A percentile compares a stretch with the other conserved stretches of the same genome.
These are phyloP conservation scores for Diaporthe ilicicola DNA, from an alignment of 2,329 filamentous ascomycete species.

Conservation along the genomic window DNA sequence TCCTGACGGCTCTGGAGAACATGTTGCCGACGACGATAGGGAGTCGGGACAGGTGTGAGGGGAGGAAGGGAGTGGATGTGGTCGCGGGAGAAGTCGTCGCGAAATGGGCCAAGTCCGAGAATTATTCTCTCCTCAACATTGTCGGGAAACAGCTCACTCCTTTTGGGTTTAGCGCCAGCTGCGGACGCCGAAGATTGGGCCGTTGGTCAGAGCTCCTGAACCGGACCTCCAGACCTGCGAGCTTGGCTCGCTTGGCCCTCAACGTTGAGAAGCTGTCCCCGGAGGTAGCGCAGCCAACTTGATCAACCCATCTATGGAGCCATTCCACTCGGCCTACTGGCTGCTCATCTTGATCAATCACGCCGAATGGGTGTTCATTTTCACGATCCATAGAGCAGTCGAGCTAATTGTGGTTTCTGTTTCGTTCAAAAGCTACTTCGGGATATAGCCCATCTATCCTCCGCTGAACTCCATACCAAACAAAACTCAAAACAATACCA, in stretches of 20 bases:
- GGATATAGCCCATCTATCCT: conserved; percentile 19
- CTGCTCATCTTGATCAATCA: neutral
- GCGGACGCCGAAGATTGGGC: conserved; percentile 16
- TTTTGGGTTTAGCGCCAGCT: conserved; percentile 24
- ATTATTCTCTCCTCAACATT: conserved; percentile 36
- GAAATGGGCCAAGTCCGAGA: conserved; percentile 29
- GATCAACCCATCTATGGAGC: too few relatives aligned
- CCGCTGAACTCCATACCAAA: conserved; percentile 12
- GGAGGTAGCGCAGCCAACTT: neutral
- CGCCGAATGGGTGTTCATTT: neutral
- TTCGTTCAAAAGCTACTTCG: conserved; percentile 26
- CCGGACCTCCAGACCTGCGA: conserved; percentile 3
- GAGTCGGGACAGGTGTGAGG: conserved; percentile 20
- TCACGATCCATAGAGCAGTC: neutral
- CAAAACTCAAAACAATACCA: conserved; percentile 17
- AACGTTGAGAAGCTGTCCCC: conserved; percentile 12
- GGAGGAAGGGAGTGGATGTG: conserved; percentile 21
- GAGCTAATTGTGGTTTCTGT: neutral
- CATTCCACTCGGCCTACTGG: neutral
- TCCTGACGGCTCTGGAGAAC: conserved; percentile 76
- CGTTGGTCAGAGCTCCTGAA: conserved; percentile 25
- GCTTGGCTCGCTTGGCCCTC: conserved; percentile 22
- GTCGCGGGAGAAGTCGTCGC: conserved; percentile 18
- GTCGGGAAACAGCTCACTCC: conserved; percentile 31
- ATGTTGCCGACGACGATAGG: conserved; percentile 52